phyloP scores from a whole-genome alignment of 1,284 basidiomycete genomes.

The Ganoderma multipileum region DNA sequence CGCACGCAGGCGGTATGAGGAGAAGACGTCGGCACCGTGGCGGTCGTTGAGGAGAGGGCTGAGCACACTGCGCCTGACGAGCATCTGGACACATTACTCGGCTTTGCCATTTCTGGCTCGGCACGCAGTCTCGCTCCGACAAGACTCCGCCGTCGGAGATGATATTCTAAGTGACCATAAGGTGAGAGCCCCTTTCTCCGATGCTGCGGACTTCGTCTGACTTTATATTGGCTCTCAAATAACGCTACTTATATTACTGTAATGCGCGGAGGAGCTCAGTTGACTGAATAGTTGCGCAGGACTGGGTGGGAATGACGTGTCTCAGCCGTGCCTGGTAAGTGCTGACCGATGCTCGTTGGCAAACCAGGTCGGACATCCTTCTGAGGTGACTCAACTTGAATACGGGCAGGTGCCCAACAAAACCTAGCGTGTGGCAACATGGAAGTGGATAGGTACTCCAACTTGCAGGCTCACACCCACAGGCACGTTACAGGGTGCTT shows the following conservation, averaged over 20 bases:
- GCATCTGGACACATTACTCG: conserved; percentile 6
- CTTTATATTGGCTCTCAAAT: background rate
- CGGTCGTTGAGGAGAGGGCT: conserved; percentile 21
- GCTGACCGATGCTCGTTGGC: no score
- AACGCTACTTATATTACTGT: background rate
- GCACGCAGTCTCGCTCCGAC: background rate
- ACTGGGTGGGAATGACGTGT: no score
- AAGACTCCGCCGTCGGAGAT: background rate
- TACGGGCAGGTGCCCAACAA: background rate
- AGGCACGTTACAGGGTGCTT: background rate
- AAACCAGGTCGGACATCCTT: no score
- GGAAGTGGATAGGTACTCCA: no score
- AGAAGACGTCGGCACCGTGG: conserved; percentile 23
- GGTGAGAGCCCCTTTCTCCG: background rate
- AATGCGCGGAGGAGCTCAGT: no score
- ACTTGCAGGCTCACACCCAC: no score
- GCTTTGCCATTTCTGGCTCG: conserved; percentile 13
- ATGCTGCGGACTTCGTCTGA: background rate
- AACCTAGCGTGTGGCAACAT: no score
- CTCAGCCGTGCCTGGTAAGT: no score
- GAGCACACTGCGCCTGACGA: conserved; percentile 9
- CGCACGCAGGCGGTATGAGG: conserved; percentile 16
- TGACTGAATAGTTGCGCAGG: no score
- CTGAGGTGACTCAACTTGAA: background rate
- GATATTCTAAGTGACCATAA: background rate